phyloP scores from a whole-genome alignment of 148 eudicot genomes.

The Chenopodium album region DNA sequence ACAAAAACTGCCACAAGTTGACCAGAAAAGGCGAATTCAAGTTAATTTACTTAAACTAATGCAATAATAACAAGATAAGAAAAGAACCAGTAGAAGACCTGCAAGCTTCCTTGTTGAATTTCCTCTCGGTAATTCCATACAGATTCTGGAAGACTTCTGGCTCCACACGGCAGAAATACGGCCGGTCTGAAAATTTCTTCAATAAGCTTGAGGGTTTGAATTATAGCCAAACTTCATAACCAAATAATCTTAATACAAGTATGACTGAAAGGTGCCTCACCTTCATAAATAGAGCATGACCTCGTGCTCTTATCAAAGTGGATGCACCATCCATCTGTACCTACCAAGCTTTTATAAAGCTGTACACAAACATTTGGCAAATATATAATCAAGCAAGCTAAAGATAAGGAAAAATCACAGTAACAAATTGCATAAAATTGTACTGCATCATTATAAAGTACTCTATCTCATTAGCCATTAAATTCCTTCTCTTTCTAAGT shows the following conservation, averaged over 20 bases:
- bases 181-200: conserved; percentile 56
- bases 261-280: conserved; percentile 33
- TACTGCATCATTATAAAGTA: not conserved
- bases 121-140: conserved; percentile 70
- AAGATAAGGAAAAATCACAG: not conserved
- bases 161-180: conserved; percentile 89
- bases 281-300: conserved; percentile 78
- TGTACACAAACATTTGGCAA: conserved; percentile 30
- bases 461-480: not conserved
- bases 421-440: not conserved
- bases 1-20: conserved; percentile 47
- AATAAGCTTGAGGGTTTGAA: not conserved
- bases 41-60: not conserved
- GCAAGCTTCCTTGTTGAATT: conserved; percentile 90
- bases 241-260: not conserved
- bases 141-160: conserved; percentile 56
- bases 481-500: not conserved
- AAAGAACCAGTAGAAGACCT: conserved; percentile 41
- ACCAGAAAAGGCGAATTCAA: not conserved
- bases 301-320: conserved; percentile 68
- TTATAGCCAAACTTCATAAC: conserved; percentile 1
- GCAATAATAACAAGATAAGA: not conserved
- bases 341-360: conserved; percentile 65
- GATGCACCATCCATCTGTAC: conserved; percentile 93
- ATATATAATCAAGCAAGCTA: conserved; percentile 5